Evolutionary conservation across 179 eudicot genomes (phyloP).

Genomic region (Silene noctiflora): DNA sequence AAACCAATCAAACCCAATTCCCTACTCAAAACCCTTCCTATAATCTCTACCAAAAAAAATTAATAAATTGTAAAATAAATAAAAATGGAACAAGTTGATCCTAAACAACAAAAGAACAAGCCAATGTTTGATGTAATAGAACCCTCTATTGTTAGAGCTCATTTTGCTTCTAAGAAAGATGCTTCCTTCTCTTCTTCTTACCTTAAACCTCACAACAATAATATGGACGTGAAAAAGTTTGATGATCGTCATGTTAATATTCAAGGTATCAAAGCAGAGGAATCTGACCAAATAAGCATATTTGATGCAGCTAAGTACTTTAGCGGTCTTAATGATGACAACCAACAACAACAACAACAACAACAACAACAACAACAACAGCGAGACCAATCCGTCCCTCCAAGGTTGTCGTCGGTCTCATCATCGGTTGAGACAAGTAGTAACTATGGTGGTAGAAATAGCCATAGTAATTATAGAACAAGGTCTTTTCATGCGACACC

Average conservation of each 20-base stretch:
- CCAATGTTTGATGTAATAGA: slow-evolving; percentile 31
- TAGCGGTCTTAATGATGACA: slow-evolving; percentile 37
- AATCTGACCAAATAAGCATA: slow-evolving; percentile 64
- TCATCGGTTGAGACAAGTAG: slow-evolving; percentile 36
- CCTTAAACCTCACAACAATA: slow-evolving; percentile 23
- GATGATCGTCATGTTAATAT: neutral
- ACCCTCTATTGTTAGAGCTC: slow-evolving; percentile 34
- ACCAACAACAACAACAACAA: slow-evolving; percentile 14
- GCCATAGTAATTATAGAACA: slow-evolving; percentile 27
- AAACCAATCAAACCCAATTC: slow-evolving; percentile 9
- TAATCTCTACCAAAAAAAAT: neutral
- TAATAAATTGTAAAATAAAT: no score
- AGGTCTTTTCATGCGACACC: slow-evolving; percentile 72
- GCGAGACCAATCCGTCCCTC: no score
- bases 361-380: slow-evolving; percentile 3
- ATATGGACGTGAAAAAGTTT: neutral
- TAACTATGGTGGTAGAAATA: slow-evolving; percentile 26
- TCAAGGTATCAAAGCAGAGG: slow-evolving; percentile 30
- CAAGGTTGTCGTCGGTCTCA: slow-evolving; percentile 54
- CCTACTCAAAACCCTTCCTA: neutral
- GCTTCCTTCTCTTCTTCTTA: slow-evolving; percentile 33
- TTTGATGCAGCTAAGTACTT: slow-evolving; percentile 86
- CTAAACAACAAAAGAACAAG: slow-evolving; percentile 23
- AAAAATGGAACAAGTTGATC: slow-evolving; percentile 29
- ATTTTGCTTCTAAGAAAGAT: slow-evolving; percentile 30